A percentile compares a stretch with the other conserved stretches of the same genome.
phyloP scores from a whole-genome alignment of 1,139 yeast species.

The Candida sp. region DNA sequence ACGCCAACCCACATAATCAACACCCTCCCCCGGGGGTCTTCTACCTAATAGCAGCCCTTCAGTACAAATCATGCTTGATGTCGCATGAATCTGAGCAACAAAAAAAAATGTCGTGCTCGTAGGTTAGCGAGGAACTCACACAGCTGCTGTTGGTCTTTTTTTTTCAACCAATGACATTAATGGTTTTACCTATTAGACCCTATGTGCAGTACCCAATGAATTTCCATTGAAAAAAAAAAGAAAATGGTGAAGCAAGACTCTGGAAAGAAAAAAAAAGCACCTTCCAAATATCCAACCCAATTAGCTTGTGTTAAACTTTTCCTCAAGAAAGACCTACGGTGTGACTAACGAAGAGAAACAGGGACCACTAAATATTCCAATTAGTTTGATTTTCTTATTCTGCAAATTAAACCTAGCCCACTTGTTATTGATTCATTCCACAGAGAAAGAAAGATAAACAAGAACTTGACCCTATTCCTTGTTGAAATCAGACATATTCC shows the following conservation, averaged over 20 bases:
- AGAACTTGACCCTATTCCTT: neutral
- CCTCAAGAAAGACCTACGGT: neutral
- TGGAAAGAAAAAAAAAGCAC: conserved; percentile 4
- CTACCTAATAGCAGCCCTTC: no score
- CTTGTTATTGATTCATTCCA: neutral
- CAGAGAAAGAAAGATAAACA: neutral
- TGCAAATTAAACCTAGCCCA: neutral
- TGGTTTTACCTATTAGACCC: conserved; percentile 7
- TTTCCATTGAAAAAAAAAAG: conserved; percentile 9
- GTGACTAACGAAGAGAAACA: conserved; percentile 1
- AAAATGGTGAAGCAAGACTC: conserved; percentile 4
- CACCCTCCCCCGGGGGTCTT: no score
- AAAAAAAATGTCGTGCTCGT: neutral
- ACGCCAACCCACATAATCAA: no score
- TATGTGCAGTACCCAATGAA: conserved; percentile 9
- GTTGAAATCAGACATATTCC: neutral
- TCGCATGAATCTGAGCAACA: no score
- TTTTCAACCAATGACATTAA: conserved; percentile 9
- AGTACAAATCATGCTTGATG: no score
- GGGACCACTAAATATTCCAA: conserved; percentile 4
- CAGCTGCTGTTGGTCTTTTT: neutral
- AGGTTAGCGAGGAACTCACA: no score
- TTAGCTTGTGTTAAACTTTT: conserved; percentile 1
- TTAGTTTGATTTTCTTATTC: conserved; percentile 3
- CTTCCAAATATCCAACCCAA: neutral